These are phyloP conservation scores for Chrysanthemum lavandulifolium DNA, from an alignment of 129 eudicot species.

Conservation along the genomic window DNA sequence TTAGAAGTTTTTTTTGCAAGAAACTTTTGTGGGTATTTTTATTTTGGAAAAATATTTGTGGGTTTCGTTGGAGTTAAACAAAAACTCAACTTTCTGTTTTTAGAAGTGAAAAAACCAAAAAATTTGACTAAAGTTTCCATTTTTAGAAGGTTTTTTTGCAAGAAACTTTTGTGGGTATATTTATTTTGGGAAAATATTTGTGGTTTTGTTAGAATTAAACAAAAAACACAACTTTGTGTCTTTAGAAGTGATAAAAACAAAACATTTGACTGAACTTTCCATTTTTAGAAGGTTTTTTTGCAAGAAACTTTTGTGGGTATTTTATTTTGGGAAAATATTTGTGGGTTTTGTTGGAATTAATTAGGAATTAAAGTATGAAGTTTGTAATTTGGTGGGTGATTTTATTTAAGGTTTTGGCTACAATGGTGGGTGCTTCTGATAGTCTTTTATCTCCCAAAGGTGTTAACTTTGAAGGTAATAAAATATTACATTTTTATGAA, in stretches of 20 bases:
- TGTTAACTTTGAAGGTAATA: slow-evolving; percentile 89
- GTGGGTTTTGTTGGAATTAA: slow-evolving; percentile 19
- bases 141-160: background rate
- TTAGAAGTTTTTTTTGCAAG: slow-evolving; percentile 18
- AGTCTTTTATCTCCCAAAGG: slow-evolving; percentile 95
- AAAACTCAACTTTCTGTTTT: slow-evolving; percentile 8
- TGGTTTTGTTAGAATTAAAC: too few relatives aligned
- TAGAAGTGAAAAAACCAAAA: slow-evolving; percentile 12
- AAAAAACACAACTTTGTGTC: slow-evolving; percentile 6
- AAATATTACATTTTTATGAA: slow-evolving; percentile 10
- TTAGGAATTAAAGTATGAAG: slow-evolving; percentile 6
- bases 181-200: too few relatives aligned
- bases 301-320: slow-evolving; percentile 25
- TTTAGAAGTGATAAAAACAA: slow-evolving; percentile 14
- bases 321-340: slow-evolving; percentile 1
- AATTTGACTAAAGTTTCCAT: slow-evolving; percentile 9
- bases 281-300: slow-evolving; percentile 5
- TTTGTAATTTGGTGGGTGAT: slow-evolving; percentile 32
- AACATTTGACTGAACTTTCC: slow-evolving; percentile 9
- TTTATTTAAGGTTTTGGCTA: slow-evolving; percentile 30
- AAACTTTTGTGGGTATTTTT: slow-evolving; percentile 6
- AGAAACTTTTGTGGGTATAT: too few relatives aligned
- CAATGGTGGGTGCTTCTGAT: slow-evolving; percentile 47
- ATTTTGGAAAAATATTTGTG: background rate
- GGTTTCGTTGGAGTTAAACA: too few relatives aligned